phyloP scores from a whole-genome alignment of 2,329 filamentous ascomycete species.

The Hypoxylon rubiginosum region DNA sequence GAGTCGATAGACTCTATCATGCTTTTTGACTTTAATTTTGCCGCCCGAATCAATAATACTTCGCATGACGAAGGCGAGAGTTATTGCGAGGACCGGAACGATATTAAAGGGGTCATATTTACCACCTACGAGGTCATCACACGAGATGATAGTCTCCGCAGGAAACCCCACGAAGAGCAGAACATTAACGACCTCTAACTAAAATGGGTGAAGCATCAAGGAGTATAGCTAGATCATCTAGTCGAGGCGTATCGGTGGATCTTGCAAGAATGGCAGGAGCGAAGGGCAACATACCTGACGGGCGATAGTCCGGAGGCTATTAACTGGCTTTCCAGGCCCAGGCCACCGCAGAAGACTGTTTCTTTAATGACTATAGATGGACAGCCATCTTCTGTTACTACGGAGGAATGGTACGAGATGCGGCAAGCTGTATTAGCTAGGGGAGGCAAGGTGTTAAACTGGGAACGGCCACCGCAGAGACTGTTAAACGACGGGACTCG shows the following conservation, averaged over 20 bases:
- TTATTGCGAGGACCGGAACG: constrained; percentile 30
- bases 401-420: constrained; percentile 13
- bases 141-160: constrained; percentile 37
- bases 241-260: constrained; percentile 48
- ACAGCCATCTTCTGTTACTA: not conserved
- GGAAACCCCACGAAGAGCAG: constrained; percentile 46
- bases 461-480: constrained; percentile 46
- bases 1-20: constrained; percentile 9
- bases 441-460: constrained; percentile 41
- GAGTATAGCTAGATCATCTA: constrained; percentile 51
- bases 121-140: constrained; percentile 30
- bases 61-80: not conserved
- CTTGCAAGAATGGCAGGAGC: constrained; percentile 47
- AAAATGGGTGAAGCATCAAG: constrained; percentile 52
- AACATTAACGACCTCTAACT: constrained; percentile 31
- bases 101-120: constrained; percentile 17
- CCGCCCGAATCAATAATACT: not conserved
- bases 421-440: constrained; percentile 17
- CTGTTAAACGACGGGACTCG: not conserved
- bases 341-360: constrained; percentile 9
- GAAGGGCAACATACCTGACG: constrained; percentile 7
- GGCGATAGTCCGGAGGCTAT: constrained; percentile 43
- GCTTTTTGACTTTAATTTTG: constrained; percentile 1
- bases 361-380: constrained; percentile 4
- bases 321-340: constrained; percentile 44